phyloP scores from a whole-genome alignment of 768 basidiomycete species.

The Russula emetica region DNA sequence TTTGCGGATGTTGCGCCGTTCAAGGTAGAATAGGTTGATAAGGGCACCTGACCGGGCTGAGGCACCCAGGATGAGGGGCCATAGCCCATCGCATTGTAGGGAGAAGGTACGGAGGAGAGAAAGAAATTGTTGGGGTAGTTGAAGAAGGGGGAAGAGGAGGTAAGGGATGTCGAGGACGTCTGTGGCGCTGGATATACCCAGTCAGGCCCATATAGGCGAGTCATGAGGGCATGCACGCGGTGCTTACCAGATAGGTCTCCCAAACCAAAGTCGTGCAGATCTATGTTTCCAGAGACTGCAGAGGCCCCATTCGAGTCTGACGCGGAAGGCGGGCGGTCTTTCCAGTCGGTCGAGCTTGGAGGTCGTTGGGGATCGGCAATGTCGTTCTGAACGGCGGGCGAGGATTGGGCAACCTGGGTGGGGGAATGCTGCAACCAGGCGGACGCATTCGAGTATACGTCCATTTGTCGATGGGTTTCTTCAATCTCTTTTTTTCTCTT shows the following conservation, averaged over 20 bases:
- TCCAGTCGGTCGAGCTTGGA: conserved; percentile 34
- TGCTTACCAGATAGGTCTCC: conserved; percentile 29
- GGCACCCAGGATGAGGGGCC: conserved; percentile 47
- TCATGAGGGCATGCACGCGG: conserved; percentile 17
- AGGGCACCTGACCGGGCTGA: conserved; percentile 44
- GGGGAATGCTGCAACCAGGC: conserved; percentile 41
- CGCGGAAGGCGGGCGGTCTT: conserved; percentile 35
- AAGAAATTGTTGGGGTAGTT: conserved; percentile 38
- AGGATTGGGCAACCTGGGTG: conserved; percentile 20
- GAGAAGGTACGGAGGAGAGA: conserved; percentile 39
- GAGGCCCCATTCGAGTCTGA: conserved; percentile 32
- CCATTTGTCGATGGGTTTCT: conserved; percentile 44
- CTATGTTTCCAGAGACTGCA: conserved; percentile 32
- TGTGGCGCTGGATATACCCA: conserved; percentile 35
- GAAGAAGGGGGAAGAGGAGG: conserved; percentile 40
- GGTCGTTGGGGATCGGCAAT: conserved; percentile 31
- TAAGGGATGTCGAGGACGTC: conserved; percentile 37
- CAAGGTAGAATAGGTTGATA: conserved; percentile 72
- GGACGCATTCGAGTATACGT: conserved; percentile 41
- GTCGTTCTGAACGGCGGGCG: conserved; percentile 18
- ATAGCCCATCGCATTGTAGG: conserved; percentile 54
- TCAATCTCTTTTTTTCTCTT: conserved; percentile 40
- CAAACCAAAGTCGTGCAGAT: conserved; percentile 28
- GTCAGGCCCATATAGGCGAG: conserved; percentile 12
- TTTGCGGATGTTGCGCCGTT: conserved; percentile 65